phyloP scores from a whole-genome alignment of 2,329 filamentous ascomycete genomes.

The Fusarium subtropicale region DNA sequence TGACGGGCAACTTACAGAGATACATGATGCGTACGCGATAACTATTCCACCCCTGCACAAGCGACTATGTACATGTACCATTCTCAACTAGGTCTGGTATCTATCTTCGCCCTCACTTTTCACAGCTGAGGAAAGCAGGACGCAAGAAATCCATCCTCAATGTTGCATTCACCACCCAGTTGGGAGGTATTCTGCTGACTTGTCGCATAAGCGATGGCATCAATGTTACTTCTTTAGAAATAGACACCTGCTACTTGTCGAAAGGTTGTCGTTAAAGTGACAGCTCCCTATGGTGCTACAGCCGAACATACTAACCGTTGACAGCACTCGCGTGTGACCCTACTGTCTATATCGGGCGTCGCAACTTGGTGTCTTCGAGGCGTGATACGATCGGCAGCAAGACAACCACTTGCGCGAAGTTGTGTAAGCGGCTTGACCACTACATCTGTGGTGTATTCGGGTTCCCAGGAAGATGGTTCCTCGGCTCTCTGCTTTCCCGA shows the following conservation, averaged over 20 bases:
- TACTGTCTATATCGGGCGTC: conserved; percentile 32
- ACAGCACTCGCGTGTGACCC: conserved; percentile 27
- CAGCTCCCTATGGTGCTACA: conserved; percentile 29
- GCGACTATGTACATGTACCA: conserved; percentile 21
- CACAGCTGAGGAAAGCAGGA: conserved; percentile 21
- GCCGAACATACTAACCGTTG: conserved; percentile 26
- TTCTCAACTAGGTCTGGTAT: conserved; percentile 16
- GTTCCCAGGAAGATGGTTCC: conserved; percentile 38
- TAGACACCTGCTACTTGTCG: not conserved
- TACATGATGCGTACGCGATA: conserved; percentile 13
- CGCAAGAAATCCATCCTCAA: conserved; percentile 16
- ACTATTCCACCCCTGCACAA: conserved; percentile 17
- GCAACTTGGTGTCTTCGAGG: conserved; percentile 27
- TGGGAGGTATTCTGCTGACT: conserved; percentile 4
- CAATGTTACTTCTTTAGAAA: conserved; percentile 1
- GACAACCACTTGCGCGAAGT: conserved; percentile 35
- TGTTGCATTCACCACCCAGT: conserved; percentile 33
- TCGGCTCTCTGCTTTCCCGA: conserved; percentile 30
- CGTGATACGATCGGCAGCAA: conserved; percentile 38
- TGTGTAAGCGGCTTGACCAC: conserved; percentile 43
- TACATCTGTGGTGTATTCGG: conserved; percentile 25
- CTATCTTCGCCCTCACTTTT: conserved; percentile 4
- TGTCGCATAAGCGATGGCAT: conserved; percentile 17
- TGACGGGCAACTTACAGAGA: not conserved
- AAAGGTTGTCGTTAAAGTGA: conserved; percentile 5